Percentiles rank a stretch among this genome's conserved stretches.
phyloP scores from a whole-genome alignment of 495 filamentous ascomycete species.

The Penicillium riverlandense region DNA sequence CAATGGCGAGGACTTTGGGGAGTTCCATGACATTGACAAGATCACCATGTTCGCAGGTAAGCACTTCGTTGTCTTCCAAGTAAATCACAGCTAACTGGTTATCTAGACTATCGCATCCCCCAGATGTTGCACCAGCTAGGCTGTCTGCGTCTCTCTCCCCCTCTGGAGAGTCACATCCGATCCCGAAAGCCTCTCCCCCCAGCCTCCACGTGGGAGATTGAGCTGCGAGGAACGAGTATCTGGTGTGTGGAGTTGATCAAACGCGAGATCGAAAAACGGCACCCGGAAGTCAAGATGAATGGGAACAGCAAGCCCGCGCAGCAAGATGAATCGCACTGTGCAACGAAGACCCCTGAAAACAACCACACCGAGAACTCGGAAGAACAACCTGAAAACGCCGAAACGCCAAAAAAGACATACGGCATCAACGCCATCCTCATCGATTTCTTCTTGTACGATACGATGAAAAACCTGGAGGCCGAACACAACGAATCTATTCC shows the following conservation, averaged over 20 bases:
- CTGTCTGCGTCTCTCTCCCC: conserved; percentile 75
- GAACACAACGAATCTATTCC: conserved; percentile 56
- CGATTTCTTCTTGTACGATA: conserved; percentile 95
- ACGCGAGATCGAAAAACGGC: conserved; percentile 65
- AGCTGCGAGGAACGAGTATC: conserved; percentile 82
- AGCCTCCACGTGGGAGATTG: conserved; percentile 77
- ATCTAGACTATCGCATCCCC: conserved; percentile 82
- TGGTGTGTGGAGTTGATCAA: conserved; percentile 90
- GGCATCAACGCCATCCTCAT: conserved; percentile 83
- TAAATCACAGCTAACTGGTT: conserved; percentile 1
- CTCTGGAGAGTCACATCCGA: conserved; percentile 62
- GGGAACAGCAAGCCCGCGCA: conserved; percentile 3
- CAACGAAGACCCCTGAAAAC: conserved; percentile 1
- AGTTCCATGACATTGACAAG: conserved; percentile 86
- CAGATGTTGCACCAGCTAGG: conserved; percentile 85
- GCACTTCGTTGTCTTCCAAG: conserved; percentile 1
- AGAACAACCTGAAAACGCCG: conserved; percentile 6
- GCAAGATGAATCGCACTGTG: not conserved
- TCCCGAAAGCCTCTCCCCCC: conserved; percentile 53
- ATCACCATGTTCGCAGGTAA: conserved; percentile 93
- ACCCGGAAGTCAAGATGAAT: conserved; percentile 51
- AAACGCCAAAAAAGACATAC: conserved; percentile 13
- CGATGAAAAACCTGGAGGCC: conserved; percentile 72
- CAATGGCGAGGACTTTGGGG: conserved; percentile 67
- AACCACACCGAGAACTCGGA: conserved; percentile 1